Conservation (phyloP, 768 basidiomycete genomes). For the Mycena venus region DNA sequence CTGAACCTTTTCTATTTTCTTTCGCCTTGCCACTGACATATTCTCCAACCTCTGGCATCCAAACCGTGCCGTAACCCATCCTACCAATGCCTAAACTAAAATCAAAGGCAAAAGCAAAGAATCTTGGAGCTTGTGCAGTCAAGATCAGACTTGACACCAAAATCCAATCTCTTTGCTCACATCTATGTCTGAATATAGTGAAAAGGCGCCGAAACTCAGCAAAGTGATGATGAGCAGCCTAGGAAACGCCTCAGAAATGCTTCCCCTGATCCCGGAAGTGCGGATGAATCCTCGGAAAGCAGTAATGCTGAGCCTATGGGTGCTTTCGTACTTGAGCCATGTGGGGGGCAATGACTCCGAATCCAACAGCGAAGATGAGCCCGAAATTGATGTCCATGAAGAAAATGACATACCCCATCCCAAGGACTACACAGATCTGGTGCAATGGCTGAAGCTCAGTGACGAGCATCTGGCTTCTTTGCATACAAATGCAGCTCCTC, state of each 20-base stretch:
- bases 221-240: background rate
- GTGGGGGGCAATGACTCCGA: background rate
- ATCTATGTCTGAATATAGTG: background rate
- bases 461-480: background rate
- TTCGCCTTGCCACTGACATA: background rate
- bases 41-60: no score
- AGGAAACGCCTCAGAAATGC: background rate
- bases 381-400: background rate
- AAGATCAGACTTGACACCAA: background rate
- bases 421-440: background rate
- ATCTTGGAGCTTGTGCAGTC: background rate
- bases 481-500: background rate
- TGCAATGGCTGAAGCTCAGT: background rate
- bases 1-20: background rate
- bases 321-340: background rate
- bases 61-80: background rate
- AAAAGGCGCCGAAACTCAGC: background rate
- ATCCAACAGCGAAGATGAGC: background rate
- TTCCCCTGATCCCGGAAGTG: background rate
- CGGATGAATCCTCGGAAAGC: background rate
- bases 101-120: background rate
- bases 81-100: background rate
- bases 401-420: constrained; percentile 2
- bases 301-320: background rate
- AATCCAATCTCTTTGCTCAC: background rate